Evolutionary conservation across 441 rosid species (phyloP).

Genomic region (Gossypium gossypioides): DNA sequence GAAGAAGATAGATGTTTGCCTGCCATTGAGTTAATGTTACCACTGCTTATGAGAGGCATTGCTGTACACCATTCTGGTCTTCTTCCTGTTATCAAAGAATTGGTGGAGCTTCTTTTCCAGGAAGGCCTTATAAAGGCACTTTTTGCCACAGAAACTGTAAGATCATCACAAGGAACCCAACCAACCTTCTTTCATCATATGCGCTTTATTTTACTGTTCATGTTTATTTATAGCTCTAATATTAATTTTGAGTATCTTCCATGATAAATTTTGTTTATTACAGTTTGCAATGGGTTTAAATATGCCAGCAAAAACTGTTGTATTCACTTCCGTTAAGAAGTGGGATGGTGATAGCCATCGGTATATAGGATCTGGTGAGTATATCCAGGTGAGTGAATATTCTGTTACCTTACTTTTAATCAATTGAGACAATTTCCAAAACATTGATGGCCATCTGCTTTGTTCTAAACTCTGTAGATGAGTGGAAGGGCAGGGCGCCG

Average conservation of each 20-base stretch:
- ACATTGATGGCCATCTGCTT: neutral
- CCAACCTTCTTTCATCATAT: slow-evolving; percentile 12
- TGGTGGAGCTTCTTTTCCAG: slow-evolving; percentile 96
- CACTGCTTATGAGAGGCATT: slow-evolving; percentile 89
- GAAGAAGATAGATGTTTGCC: slow-evolving; percentile 92
- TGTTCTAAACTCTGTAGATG: slow-evolving; percentile 48
- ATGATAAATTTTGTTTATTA: slow-evolving; percentile 14
- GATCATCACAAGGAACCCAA: slow-evolving; percentile 23
- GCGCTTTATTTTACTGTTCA: slow-evolving; percentile 2
- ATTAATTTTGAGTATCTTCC: slow-evolving; percentile 12
- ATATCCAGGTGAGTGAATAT: slow-evolving; percentile 69
- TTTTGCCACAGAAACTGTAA: slow-evolving; percentile 95
- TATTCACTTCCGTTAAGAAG: slow-evolving; percentile 86
- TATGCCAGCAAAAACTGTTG: slow-evolving; percentile 98
- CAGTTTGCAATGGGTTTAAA: slow-evolving; percentile 99
- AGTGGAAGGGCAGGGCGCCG: slow-evolving; percentile 99
- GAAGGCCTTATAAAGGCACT: slow-evolving; percentile 98
- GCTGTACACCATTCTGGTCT: slow-evolving; percentile 99
- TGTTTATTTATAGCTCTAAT: neutral
- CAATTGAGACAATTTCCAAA: neutral
- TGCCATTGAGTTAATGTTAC: slow-evolving; percentile 92
- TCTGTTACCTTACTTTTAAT: slow-evolving; percentile 12
- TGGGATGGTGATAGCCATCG: slow-evolving; percentile 99
- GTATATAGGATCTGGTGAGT: slow-evolving; percentile 87
- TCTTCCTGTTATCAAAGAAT: slow-evolving; percentile 93